Evolutionary conservation across 192 early-diverging fungal species (phyloP), one percentile per base, ranked within the genome.

Genomic region (Backusella tarrabulga): DNA sequence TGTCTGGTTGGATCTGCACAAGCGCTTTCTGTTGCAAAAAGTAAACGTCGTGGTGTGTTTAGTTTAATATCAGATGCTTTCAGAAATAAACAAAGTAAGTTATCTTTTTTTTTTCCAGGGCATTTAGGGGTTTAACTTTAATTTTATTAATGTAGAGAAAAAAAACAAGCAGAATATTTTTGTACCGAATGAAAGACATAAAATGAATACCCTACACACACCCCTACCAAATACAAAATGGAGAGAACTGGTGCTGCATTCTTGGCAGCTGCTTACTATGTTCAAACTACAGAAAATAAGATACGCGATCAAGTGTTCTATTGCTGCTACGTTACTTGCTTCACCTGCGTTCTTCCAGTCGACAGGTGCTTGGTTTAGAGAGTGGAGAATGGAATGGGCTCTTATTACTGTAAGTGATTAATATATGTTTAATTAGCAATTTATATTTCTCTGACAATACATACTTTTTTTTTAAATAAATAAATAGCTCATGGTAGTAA

Each of bases 301-400:
- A 75, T 95, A 92, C 79, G 94, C 94, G 11, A 84, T 88, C 71
- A 95, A 95, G 74, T 85, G 90, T 12, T 90, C 92, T 15, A 74
- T 92, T 34, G 85, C 90, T 29, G 80, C 90, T 14, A 87, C 91
- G 4, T 54, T 91, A 9, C 77, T 95, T 29, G 80, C 91, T 34
- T 72, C 89, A 36, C 92, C 92, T 5, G 85, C 87, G 17, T 95
- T 93, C 73, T 71, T 91, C 50, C 86, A 88, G 44, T 75, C 66
- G 15, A 89, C 87, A 8, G 74, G 88, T 38, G 71, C 81, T 12
- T 77, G 78, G 32, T 92, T 90, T 75, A 83, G 88, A 23, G 76
- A 85, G 68, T 91, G 90, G 78, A 86, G 93, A 41, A 87, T 91
- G 56, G 92, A 95, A 77, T 95, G 94, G 94, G 86, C 91, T 66